These are phyloP conservation scores for Phytophthora hybrid DNA, from an alignment of 352 stramenopile genomes.

Conservation along the genomic window DNA sequence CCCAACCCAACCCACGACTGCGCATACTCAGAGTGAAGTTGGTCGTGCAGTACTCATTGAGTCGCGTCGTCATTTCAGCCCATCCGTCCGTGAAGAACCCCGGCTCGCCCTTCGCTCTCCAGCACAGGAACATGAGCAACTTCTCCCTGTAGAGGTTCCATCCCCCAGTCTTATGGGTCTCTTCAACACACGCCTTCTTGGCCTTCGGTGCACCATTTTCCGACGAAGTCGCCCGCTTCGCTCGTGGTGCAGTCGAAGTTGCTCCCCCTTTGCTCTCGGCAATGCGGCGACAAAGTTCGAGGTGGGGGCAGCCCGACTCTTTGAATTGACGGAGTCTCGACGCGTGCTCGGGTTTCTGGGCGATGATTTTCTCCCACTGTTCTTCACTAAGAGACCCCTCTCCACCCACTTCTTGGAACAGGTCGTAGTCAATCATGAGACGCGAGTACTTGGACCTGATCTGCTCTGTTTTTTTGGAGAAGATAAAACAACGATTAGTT, in stretches of 20 bases:
- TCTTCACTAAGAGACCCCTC: constrained; percentile 18
- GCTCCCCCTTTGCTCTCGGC: constrained; percentile 23
- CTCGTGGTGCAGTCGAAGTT: not conserved
- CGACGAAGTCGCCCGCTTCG: constrained; percentile 16
- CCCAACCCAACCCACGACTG: not conserved
- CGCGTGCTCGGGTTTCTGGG: constrained; percentile 22
- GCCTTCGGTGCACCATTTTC: not conserved
- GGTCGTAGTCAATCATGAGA: constrained; percentile 44
- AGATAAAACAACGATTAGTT: constrained; percentile 3
- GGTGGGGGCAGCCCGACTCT: constrained; percentile 36
- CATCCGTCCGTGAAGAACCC: constrained; percentile 35
- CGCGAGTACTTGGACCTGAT: constrained; percentile 49
- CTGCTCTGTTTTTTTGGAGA: constrained; percentile 33
- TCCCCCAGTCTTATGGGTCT: not conserved
- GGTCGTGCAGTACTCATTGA: constrained; percentile 36
- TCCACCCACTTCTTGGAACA: constrained; percentile 33
- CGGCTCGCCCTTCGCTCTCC: constrained; percentile 35
- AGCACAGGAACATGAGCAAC: constrained; percentile 45
- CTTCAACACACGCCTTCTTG: constrained; percentile 27
- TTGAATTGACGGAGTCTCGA: constrained; percentile 42
- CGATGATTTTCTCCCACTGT: constrained; percentile 38
- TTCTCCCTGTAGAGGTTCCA: constrained; percentile 34
- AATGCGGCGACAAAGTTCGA: constrained; percentile 39
- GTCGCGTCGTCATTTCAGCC: constrained; percentile 29
- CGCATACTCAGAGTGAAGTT: constrained; percentile 39